Percentiles rank a stretch among this genome's conserved stretches.
These are phyloP conservation scores for Purshia tridentata DNA, from an alignment of 306 rosid genomes.

Conservation along the genomic window DNA sequence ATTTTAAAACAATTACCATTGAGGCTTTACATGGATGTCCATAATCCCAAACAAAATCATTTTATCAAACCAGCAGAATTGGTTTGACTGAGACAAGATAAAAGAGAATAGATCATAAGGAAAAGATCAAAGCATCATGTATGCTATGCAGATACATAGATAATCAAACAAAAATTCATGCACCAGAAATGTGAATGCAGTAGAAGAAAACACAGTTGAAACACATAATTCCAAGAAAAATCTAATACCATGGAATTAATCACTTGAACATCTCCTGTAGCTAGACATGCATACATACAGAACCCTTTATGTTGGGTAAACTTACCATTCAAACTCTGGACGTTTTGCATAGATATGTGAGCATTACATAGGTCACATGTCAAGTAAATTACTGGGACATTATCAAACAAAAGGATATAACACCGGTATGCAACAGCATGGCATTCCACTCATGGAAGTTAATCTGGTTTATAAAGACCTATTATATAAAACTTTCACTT, in stretches of 20 bases:
- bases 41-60: background rate
- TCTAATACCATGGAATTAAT: background rate
- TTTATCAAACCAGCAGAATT: background rate
- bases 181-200: background rate
- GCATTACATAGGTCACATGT: background rate
- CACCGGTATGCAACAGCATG: background rate
- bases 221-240: background rate
- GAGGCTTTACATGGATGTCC: too few species aligned
- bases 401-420: background rate
- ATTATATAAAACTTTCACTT: background rate
- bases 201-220: background rate
- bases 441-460: background rate
- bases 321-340: background rate
- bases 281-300: background rate
- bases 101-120: background rate
- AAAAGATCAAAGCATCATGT: background rate
- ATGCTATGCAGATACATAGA: background rate
- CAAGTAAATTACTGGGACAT: background rate
- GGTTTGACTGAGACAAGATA: background rate
- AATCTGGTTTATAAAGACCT: background rate
- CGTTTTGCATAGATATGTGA: background rate
- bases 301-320: background rate
- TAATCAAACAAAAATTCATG: background rate
- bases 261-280: background rate
- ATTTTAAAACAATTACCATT: background rate